Evolutionary conservation across 2,329 filamentous ascomycete genomes (phyloP).

Genomic region (Dactylellina leptospora): DNA sequence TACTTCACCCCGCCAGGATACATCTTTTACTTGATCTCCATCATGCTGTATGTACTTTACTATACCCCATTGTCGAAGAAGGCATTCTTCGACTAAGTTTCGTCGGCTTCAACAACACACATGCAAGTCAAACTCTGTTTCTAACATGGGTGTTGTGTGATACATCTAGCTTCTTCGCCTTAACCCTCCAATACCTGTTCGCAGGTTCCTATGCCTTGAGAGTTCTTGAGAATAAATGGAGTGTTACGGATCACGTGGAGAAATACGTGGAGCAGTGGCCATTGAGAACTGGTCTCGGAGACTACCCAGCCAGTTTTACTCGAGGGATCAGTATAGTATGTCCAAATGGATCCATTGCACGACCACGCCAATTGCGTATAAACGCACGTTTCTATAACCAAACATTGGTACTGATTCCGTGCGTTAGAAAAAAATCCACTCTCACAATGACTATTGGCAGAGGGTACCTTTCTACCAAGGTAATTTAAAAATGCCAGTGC

Average conservation of each 20-base stretch:
- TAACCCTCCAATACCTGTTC: conserved; percentile 40
- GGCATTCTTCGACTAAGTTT: too few species aligned
- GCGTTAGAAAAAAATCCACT: conserved; percentile 65
- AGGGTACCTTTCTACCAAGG: conserved; percentile 71
- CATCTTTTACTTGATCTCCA: conserved; percentile 40
- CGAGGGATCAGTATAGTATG: conserved; percentile 61
- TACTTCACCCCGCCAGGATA: conserved; percentile 22
- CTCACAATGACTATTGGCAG: conserved; percentile 75
- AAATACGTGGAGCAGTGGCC: conserved; percentile 38
- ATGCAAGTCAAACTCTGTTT: neutral
- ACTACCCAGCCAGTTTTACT: conserved; percentile 66
- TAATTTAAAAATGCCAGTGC: conserved; percentile 62
- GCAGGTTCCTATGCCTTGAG: neutral
- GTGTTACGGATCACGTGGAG: conserved; percentile 7
- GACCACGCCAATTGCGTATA: too few species aligned
- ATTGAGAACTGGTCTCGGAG: conserved; percentile 56
- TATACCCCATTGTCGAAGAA: conserved; percentile 2
- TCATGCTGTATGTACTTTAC: conserved; percentile 48
- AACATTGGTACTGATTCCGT: too few species aligned
- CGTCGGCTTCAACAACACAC: neutral
- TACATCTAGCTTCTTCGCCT: conserved; percentile 20
- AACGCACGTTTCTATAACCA: too few species aligned
- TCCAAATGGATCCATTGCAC: neutral
- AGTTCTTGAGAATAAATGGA: neutral
- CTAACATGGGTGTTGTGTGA: neutral